A percentile compares a stretch with the other conserved stretches of the same genome.
These are phyloP conservation scores for Syzygium oleosum DNA, from an alignment of 345 rosid species.

Conservation along the genomic window DNA sequence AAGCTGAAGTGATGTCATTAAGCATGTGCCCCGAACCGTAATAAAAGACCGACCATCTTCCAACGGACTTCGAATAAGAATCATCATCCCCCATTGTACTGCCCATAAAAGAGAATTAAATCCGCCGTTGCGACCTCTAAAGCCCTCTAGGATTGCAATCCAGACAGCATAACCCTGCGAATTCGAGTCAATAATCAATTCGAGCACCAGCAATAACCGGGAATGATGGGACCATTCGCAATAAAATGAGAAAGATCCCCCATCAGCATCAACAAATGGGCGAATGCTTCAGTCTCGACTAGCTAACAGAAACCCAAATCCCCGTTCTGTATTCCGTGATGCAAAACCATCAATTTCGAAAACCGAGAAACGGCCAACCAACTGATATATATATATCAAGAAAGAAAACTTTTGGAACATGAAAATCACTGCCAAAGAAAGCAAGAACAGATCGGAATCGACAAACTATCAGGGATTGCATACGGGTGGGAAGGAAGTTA, in stretches of 20 bases:
- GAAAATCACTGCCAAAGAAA: background rate
- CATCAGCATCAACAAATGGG: background rate
- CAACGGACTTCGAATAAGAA: conserved; percentile 44
- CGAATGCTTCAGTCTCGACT: background rate
- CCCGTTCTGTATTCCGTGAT: background rate
- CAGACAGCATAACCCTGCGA: background rate
- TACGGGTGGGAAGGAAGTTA: background rate
- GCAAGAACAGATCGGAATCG: background rate
- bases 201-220: background rate
- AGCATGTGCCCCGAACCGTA: conserved; percentile 97
- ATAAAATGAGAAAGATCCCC: background rate
- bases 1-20: conserved; percentile 91
- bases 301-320: background rate
- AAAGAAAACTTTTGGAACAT: background rate
- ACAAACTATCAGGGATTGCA: background rate
- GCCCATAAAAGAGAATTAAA: background rate
- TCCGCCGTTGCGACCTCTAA: background rate
- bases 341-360: background rate
- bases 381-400: background rate
- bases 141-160: background rate
- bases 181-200: background rate
- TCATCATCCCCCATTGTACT: conserved; percentile 24
- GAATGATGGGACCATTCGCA: background rate
- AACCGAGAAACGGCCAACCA: background rate
- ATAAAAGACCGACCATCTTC: conserved; percentile 64